Percentiles rank a stretch among this genome's conserved stretches.
Conservation (phyloP, 805 yeast genomes). For the Myxozyma kluyveri region DNA sequence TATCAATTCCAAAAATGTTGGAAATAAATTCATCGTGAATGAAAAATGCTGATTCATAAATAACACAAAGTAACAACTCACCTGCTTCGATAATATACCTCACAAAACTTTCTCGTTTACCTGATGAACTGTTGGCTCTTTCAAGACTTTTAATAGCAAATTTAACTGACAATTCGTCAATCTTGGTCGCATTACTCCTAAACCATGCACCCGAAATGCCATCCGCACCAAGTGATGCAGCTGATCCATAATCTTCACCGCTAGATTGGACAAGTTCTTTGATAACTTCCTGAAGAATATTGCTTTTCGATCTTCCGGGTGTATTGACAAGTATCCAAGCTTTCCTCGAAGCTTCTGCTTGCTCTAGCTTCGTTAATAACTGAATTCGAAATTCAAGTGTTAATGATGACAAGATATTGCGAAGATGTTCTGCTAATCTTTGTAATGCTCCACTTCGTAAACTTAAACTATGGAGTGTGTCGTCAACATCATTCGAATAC, state of each 20-base stretch:
- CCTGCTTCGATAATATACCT: constrained; percentile 18
- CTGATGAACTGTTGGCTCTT: constrained; percentile 12
- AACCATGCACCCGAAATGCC: constrained; percentile 19
- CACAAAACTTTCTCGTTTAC: constrained; percentile 3
- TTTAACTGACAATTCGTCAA: constrained; percentile 19
- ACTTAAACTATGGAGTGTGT: constrained; percentile 36
- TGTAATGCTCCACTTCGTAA: constrained; percentile 48
- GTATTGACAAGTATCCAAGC: constrained; percentile 39
- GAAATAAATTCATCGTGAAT: constrained; percentile 11
- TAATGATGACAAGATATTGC: constrained; percentile 42
- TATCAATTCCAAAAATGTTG: constrained; percentile 20
- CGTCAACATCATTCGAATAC: constrained; percentile 18
- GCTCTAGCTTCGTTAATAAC: constrained; percentile 44
- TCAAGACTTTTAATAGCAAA: constrained; percentile 18
- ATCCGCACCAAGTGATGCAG: not conserved
- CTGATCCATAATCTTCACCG: not conserved
- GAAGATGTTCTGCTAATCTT: constrained; percentile 47
- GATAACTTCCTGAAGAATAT: constrained; percentile 9
- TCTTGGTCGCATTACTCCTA: constrained; percentile 6
- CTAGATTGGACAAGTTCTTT: constrained; percentile 3
- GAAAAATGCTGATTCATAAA: constrained; percentile 19
- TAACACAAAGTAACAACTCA: constrained; percentile 13
- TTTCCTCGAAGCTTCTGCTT: constrained; percentile 48
- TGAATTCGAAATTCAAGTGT: constrained; percentile 43
- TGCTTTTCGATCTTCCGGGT: not conserved